Percentiles rank a stretch among this genome's conserved stretches.
Conservation (phyloP, 306 rosid species). For the Alnus rubra region DNA sequence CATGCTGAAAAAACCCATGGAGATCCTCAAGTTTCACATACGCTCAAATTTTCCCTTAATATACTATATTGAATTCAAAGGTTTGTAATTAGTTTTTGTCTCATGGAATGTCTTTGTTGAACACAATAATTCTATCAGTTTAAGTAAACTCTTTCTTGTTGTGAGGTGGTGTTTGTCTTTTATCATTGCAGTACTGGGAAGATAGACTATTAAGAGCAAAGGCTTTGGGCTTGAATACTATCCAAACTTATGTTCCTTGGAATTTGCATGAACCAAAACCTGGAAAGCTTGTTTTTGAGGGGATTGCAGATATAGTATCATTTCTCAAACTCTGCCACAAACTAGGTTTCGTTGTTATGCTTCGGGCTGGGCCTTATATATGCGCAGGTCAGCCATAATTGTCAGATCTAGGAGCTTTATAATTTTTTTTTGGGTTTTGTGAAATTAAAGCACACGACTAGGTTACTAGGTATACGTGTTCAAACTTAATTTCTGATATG, state of each 20-base stretch:
- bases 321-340: conserved; percentile 82
- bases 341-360: conserved; percentile 74
- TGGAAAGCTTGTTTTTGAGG: conserved; percentile 66
- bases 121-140: conserved; percentile 9
- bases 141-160: conserved; percentile 27
- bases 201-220: conserved; percentile 90
- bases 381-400: conserved; percentile 67
- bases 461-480: not conserved
- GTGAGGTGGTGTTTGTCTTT: conserved; percentile 27
- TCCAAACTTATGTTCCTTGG: conserved; percentile 95
- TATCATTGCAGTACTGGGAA: conserved; percentile 81
- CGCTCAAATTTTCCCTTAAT: not conserved
- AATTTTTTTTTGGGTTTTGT: conserved; percentile 6
- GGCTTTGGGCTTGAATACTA: conserved; percentile 89
- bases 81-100: conserved; percentile 1
- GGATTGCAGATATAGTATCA: conserved; percentile 71
- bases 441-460: conserved; percentile 3
- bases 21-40: not conserved
- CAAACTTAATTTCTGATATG: conserved; percentile 14
- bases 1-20: not conserved
- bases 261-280: conserved; percentile 85
- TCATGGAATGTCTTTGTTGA: not conserved
- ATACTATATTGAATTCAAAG: not conserved
- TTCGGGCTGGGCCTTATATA: conserved; percentile 89
- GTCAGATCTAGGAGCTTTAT: conserved; percentile 11